Evolutionary conservation across 2,329 filamentous ascomycete species (phyloP), one percentile per base, ranked within the genome.

Genomic region (Fusarium sp.): DNA sequence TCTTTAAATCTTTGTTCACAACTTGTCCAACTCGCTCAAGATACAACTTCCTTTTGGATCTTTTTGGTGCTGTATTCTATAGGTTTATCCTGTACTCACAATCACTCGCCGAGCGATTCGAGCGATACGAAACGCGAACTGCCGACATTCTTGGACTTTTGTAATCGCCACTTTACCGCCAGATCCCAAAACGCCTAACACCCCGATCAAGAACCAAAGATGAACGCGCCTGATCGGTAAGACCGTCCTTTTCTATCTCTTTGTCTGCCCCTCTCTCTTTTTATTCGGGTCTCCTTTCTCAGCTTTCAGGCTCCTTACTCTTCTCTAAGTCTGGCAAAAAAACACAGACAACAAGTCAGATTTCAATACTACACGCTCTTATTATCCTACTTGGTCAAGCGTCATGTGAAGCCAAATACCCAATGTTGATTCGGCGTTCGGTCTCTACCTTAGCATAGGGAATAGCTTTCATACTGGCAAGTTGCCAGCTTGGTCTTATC

Each of bases 211-310:
- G 30, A 63, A 47, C 24, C 45, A 14, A 85, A 75, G 35, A 89
- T 89, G 87, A 89, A 89, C 82, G 87, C 87, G 18, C 87, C 87
- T 24, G 87, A 89, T 78, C 83, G 87, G 87, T 89, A 74, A 81
- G 87, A 82, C 44, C 12, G 20, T 20, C 58, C 22, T 55, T 53
- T 41, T 50, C 28, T 54, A 38, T 42, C 26, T 54, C 18, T 47
- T 62, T 36, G 24, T 36, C 41, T 50, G 30, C 32, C 4, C 20
- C 45, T 39, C 20, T n/a, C 24, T 28, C 35, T 26, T n/a, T 28
- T 28, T 55, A n/a, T 18, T 41, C 24, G 12, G 51, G 20, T 14
- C 24, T 55, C 11, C 38, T 18, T 14, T 58, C 28, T 62, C 45
- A 36, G 30, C n/a, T 47, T 35, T 38, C 41, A 47, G 17, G 42